Evolutionary conservation across 2,329 filamentous ascomycete species (phyloP).

Genomic region (Salinomyces thailandicus): DNA sequence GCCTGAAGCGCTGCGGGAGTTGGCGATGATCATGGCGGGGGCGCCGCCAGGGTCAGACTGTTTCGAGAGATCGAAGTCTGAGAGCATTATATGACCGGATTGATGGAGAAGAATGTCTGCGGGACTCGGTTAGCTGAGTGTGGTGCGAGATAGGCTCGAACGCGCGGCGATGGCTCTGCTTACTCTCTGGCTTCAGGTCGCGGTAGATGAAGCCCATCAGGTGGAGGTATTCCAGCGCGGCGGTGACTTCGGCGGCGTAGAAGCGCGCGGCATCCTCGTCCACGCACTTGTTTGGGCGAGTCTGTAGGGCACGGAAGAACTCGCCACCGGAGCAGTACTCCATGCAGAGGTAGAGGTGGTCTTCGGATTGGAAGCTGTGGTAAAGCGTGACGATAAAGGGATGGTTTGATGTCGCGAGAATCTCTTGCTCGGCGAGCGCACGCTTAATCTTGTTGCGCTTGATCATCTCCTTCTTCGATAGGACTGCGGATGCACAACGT

Average conservation of each 20-base stretch:
- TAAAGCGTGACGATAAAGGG: slow-evolving; percentile 98
- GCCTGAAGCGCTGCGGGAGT: slow-evolving; percentile 32
- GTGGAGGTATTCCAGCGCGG: slow-evolving; percentile 90
- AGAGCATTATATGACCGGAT: slow-evolving; percentile 99
- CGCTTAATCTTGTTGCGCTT: slow-evolving; percentile 99
- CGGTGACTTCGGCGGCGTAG: slow-evolving; percentile 94
- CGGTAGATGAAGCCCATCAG: slow-evolving; percentile 99
- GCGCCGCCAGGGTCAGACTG: slow-evolving; percentile 93
- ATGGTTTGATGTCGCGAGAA: slow-evolving; percentile 94
- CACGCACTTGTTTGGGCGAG: slow-evolving; percentile 91
- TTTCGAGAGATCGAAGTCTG: slow-evolving; percentile 96
- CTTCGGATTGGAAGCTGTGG: slow-evolving; percentile 98
- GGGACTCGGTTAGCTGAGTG: neutral
- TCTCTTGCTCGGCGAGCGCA: slow-evolving; percentile 93
- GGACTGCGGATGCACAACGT: slow-evolving; percentile 49
- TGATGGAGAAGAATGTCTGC: slow-evolving; percentile 93
- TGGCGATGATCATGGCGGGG: slow-evolving; percentile 84
- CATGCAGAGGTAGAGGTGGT: slow-evolving; percentile 99
- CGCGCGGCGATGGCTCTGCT: slow-evolving; percentile 35
- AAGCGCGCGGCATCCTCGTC: slow-evolving; percentile 94
- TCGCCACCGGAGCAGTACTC: slow-evolving; percentile 98
- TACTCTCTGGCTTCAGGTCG: slow-evolving; percentile 94
- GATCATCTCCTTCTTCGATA: slow-evolving; percentile 99
- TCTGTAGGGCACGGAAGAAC: slow-evolving; percentile 95
- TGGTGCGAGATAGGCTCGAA: neutral